Conservation (phyloP, 2,329 filamentous ascomycete genomes). For the Fusarium tupiense region DNA sequence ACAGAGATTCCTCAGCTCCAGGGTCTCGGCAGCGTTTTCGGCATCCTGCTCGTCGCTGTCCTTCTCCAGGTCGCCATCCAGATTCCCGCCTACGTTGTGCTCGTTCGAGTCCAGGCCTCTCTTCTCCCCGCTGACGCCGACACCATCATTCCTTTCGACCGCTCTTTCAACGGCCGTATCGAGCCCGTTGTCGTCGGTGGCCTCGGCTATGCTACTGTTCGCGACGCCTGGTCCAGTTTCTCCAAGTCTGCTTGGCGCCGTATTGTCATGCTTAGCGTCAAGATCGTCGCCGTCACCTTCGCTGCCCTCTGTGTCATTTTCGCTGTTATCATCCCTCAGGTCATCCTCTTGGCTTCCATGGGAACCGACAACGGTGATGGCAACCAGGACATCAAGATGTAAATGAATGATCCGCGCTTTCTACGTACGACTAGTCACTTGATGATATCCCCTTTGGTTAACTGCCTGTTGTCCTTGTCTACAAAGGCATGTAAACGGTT, state of each 20-base stretch:
- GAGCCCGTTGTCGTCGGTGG: slow-evolving; percentile 79
- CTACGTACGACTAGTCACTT: not conserved
- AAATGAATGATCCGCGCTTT: not conserved
- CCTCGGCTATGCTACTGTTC: slow-evolving; percentile 74
- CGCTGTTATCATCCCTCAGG: slow-evolving; percentile 62
- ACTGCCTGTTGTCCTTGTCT: not conserved
- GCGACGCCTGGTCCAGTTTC: slow-evolving; percentile 84
- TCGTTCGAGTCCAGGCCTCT: slow-evolving; percentile 86
- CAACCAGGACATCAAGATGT: slow-evolving; percentile 10
- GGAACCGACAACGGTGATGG: slow-evolving; percentile 4
- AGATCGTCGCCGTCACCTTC: slow-evolving; percentile 69
- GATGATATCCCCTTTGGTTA: not conserved
- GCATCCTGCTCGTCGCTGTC: slow-evolving; percentile 58
- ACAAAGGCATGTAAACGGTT: not conserved
- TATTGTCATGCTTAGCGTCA: slow-evolving; percentile 78
- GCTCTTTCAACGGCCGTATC: slow-evolving; percentile 81
- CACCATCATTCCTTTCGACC: slow-evolving; percentile 90
- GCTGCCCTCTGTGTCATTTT: slow-evolving; percentile 57
- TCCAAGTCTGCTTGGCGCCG: slow-evolving; percentile 76
- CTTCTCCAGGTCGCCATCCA: slow-evolving; percentile 69
- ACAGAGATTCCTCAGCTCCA: slow-evolving; percentile 46
- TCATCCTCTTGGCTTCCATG: slow-evolving; percentile 52
- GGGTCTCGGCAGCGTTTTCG: slow-evolving; percentile 54
- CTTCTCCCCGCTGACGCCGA: slow-evolving; percentile 84
- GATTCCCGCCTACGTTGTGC: slow-evolving; percentile 79